A percentile compares a stretch with the other conserved stretches of the same genome.
These are phyloP conservation scores for Coemansia umbellata DNA, from an alignment of 192 early-diverging fungal species.

Conservation along the genomic window DNA sequence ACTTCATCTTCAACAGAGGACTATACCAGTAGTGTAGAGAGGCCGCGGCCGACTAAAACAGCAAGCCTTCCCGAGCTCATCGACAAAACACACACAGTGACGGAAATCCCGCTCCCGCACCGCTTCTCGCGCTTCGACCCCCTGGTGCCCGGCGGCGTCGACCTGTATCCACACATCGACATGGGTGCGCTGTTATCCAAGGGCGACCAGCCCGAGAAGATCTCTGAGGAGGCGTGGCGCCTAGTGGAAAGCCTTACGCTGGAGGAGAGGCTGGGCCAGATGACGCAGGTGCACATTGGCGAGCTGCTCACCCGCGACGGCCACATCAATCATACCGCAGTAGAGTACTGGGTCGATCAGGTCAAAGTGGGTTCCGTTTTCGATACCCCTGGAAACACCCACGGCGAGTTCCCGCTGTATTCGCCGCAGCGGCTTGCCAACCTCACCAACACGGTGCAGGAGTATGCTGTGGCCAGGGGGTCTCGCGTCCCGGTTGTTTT, in stretches of 20 bases:
- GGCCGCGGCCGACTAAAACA: slow-evolving; percentile 25
- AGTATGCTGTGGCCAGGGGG: slow-evolving; percentile 48
- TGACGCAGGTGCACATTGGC: slow-evolving; percentile 60
- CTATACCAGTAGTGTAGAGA: too few relatives aligned
- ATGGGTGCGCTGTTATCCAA: not conserved
- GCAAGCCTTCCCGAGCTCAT: slow-evolving; percentile 21
- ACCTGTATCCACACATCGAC: slow-evolving; percentile 12
- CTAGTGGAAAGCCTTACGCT: slow-evolving; percentile 51
- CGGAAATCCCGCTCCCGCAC: not conserved
- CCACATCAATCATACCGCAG: slow-evolving; percentile 44
- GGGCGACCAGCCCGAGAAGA: slow-evolving; percentile 12
- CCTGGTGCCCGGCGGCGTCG: slow-evolving; percentile 2
- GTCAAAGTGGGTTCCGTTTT: slow-evolving; percentile 56
- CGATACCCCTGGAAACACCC: slow-evolving; percentile 50
- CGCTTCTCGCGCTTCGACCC: slow-evolving; percentile 14
- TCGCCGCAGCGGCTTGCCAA: slow-evolving; percentile 46
- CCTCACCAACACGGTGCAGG: slow-evolving; percentile 52
- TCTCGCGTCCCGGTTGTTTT: slow-evolving; percentile 57
- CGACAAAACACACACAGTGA: not conserved
- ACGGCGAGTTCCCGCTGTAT: slow-evolving; percentile 42
- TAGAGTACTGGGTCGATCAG: slow-evolving; percentile 51
- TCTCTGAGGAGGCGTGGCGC: slow-evolving; percentile 48
- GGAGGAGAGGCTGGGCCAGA: slow-evolving; percentile 59
- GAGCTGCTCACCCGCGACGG: slow-evolving; percentile 50
- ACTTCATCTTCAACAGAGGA: too few relatives aligned